These are phyloP conservation scores for Chaetomidium leptoderma DNA, from an alignment of 495 filamentous ascomycete species.

Conservation along the genomic window DNA sequence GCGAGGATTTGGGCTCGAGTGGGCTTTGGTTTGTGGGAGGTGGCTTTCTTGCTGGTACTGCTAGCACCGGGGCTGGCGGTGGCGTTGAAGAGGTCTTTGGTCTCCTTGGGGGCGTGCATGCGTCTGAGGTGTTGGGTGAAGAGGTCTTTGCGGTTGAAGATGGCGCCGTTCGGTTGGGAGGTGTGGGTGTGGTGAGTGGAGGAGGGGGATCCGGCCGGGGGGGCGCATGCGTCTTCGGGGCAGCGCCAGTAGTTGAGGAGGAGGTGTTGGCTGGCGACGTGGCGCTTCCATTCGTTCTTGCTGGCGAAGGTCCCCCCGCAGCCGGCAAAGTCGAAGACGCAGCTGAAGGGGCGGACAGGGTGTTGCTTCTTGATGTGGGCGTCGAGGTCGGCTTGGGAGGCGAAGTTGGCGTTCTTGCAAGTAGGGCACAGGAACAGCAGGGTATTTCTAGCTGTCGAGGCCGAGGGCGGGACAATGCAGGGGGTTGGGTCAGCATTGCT, in stretches of 20 bases:
- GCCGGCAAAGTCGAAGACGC: conserved; percentile 72
- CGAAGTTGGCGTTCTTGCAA: conserved; percentile 35
- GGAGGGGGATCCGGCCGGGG: too few relatives aligned
- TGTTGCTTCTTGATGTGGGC: conserved; percentile 47
- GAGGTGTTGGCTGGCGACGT: conserved; percentile 78
- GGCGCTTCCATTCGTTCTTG: conserved; percentile 95
- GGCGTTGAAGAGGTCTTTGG: conserved; percentile 23
- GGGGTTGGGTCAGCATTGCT: background rate
- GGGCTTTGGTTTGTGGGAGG: too few relatives aligned
- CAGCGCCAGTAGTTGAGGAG: conserved; percentile 77
- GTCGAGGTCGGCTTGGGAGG: conserved; percentile 39
- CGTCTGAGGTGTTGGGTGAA: conserved; percentile 84
- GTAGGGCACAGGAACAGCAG: conserved; percentile 15
- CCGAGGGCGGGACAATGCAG: background rate
- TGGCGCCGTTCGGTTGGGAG: too few relatives aligned
- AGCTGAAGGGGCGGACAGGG: conserved; percentile 66
- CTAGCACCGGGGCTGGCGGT: background rate
- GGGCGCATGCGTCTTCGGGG: conserved; percentile 59
- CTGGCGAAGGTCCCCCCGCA: conserved; percentile 70
- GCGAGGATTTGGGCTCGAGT: too few relatives aligned
- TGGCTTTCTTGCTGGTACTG: too few relatives aligned
- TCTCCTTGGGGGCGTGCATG: conserved; percentile 62
- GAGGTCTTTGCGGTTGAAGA: conserved; percentile 91
- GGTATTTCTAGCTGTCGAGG: background rate
- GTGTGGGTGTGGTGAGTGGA: too few relatives aligned